A percentile compares a stretch with the other conserved stretches of the same genome.
Evolutionary conservation across 2,329 filamentous ascomycete genomes (phyloP).

Genomic region (Ophiostoma montium): DNA sequence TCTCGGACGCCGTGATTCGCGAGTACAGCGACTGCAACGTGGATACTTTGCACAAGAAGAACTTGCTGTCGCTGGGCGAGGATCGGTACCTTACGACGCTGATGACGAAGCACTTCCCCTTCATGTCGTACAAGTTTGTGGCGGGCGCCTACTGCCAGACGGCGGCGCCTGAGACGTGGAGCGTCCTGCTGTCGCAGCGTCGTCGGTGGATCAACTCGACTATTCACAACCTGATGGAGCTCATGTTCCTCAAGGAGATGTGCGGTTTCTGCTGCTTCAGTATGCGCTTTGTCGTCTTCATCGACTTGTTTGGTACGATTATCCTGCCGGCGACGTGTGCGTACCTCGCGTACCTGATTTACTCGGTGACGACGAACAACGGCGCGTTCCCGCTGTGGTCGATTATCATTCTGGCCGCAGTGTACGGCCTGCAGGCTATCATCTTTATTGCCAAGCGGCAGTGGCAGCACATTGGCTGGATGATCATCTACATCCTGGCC

Average conservation of each 20-base stretch:
- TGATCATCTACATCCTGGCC: slow-evolving; percentile 96
- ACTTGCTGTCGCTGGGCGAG: slow-evolving; percentile 82
- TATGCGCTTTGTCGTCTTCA: slow-evolving; percentile 92
- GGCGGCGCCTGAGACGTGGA: slow-evolving; percentile 87
- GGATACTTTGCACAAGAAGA: slow-evolving; percentile 95
- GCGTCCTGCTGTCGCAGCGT: slow-evolving; percentile 88
- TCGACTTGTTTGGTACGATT: slow-evolving; percentile 85
- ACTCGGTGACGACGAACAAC: slow-evolving; percentile 50
- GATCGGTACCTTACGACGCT: slow-evolving; percentile 94
- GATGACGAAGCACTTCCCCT: slow-evolving; percentile 96
- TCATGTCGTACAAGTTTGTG: slow-evolving; percentile 93
- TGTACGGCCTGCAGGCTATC: slow-evolving; percentile 89
- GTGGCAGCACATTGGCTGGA: slow-evolving; percentile 98
- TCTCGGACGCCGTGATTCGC: slow-evolving; percentile 71
- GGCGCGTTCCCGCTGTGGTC: slow-evolving; percentile 79
- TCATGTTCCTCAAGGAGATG: slow-evolving; percentile 81
- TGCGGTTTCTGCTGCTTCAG: slow-evolving; percentile 98
- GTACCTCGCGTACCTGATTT: slow-evolving; percentile 81
- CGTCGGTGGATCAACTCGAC: slow-evolving; percentile 99
- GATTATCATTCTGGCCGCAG: slow-evolving; percentile 73
- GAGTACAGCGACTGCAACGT: slow-evolving; percentile 84
- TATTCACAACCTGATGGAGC: slow-evolving; percentile 85
- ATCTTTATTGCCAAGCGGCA: slow-evolving; percentile 95
- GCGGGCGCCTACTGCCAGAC: slow-evolving; percentile 87
- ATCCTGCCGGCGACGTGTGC: slow-evolving; percentile 79